Base-by-base conservation (phyloP, 495 filamentous ascomycete genomes). In the Xylaria cubensis region DNA sequence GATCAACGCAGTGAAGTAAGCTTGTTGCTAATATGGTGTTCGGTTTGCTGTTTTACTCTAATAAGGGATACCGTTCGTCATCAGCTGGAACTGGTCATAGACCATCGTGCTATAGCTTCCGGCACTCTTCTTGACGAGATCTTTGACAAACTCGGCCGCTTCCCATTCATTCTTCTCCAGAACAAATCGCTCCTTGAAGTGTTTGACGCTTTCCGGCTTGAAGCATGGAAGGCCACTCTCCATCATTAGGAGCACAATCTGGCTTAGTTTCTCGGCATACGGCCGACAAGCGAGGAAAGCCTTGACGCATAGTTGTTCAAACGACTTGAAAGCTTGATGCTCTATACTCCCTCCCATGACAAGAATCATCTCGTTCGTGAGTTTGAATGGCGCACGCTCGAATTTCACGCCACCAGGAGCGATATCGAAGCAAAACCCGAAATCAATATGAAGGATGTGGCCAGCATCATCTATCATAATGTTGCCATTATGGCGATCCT, bases 381-480 rank as follows among this genome's bases (percentile, higher is more conserved):
- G 88, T 82, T 99, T 99, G 88, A 99, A 99, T 0, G 97, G 97
- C 0, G 97, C 97, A 34, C 97, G 92, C 83, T 99, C 97, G 77
- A 99, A 99, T 67, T 92, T 93, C 65, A 98, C 92, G 26, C 97
- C 97, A 51, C 97, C 97, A 0, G 97, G 97, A 1, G 94, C 97
- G 77, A 99, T 98, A 79, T 99, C 97, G 80, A 99, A 98, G 82
- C 95, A 98, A 86, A 99, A 99, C 24, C 97, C 97, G 76, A 99
- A 99, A 82, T 99, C 96, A 79, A 99, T 97, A 82, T 99, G 97
- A 24, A 99, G 90, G 78, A 99, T 97, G 82, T 98, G 96, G 6
- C 97, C 97, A 2, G 91, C 92, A 76, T 97, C 95, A 77, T 98
- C 94, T 53, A 99, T 88, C 97, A 99, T 98, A 84, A 99, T 98